Evolutionary conservation across 257 asterid species (phyloP).

Genomic region (Plantago major): DNA sequence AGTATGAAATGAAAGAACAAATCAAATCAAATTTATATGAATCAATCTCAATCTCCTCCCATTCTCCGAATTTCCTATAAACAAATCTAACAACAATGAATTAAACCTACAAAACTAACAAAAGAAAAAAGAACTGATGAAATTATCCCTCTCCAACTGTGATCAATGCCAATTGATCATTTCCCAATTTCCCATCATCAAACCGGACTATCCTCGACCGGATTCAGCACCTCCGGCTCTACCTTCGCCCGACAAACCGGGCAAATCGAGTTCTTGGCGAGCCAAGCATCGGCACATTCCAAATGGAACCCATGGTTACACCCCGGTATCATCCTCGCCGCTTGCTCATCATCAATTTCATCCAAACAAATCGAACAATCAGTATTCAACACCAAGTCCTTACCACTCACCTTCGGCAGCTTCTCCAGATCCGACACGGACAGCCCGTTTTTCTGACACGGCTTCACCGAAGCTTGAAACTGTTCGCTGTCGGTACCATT

Average conservation of each 20-base stretch:
- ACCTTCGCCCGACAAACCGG: conserved; percentile 72
- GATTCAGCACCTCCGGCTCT: conserved; percentile 43
- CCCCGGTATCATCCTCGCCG: conserved; percentile 69
- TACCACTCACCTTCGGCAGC: conserved; percentile 59
- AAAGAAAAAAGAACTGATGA: not conserved
- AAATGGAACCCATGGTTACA: conserved; percentile 87
- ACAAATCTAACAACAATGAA: not conserved
- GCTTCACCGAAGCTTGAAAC: conserved; percentile 29
- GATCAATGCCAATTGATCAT: not conserved
- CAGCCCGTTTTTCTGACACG: conserved; percentile 34
- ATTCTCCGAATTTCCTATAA: too few species aligned
- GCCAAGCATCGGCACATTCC: conserved; percentile 79
- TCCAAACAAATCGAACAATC: conserved; percentile 88
- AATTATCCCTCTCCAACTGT: not conserved
- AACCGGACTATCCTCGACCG: conserved; percentile 44
- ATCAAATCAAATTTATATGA: too few species aligned
- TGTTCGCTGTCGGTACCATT: conserved; percentile 2
- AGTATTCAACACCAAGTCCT: conserved; percentile 47
- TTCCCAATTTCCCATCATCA: not conserved
- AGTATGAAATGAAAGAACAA: too few species aligned
- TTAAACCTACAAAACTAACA: not conserved
- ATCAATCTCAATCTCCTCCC: too few species aligned
- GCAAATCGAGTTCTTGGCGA: conserved; percentile 53
- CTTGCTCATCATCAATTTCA: conserved; percentile 54
- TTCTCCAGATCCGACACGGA: conserved; percentile 67